phyloP scores from a whole-genome alignment of 345 rosid species.

The Arabis alpina region DNA sequence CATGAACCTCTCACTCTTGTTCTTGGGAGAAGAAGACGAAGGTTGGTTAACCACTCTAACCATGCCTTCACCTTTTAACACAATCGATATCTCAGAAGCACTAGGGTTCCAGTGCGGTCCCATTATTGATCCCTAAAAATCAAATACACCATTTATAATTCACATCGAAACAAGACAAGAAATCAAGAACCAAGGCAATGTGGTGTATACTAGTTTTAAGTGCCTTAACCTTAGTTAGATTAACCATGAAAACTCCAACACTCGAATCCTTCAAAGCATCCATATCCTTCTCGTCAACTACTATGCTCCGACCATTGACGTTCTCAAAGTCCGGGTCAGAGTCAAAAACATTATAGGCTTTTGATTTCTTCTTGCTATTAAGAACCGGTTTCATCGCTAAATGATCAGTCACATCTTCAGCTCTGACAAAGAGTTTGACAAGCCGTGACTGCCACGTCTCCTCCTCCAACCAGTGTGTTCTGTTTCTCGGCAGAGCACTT shows the following conservation, averaged over 20 bases:
- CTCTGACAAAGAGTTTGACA: constrained; percentile 43
- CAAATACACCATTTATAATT: not conserved
- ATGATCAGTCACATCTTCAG: constrained; percentile 37
- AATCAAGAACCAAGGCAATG: not conserved
- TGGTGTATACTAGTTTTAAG: not conserved
- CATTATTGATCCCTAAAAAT: constrained; percentile 81
- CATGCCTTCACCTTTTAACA: constrained; percentile 77
- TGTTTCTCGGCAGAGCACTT: constrained; percentile 38
- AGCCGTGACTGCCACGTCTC: constrained; percentile 40
- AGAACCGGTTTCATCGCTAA: constrained; percentile 21
- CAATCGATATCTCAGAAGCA: constrained; percentile 74
- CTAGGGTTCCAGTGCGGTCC: constrained; percentile 94
- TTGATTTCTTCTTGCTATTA: constrained; percentile 33
- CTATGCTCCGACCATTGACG: constrained; percentile 61
- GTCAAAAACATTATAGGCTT: constrained; percentile 53
- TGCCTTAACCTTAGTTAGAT: constrained; percentile 51
- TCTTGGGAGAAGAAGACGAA: constrained; percentile 29
- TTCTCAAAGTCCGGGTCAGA: constrained; percentile 68
- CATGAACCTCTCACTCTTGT: constrained; percentile 58
- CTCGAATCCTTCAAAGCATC: constrained; percentile 48
- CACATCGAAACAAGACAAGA: not conserved
- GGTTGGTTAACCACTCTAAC: constrained; percentile 59
- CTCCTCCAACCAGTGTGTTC: constrained; percentile 8
- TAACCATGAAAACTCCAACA: constrained; percentile 69
- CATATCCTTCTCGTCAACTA: constrained; percentile 48